Conservation (phyloP, 2,329 filamentous ascomycete genomes). For the Fusarium sp. region DNA sequence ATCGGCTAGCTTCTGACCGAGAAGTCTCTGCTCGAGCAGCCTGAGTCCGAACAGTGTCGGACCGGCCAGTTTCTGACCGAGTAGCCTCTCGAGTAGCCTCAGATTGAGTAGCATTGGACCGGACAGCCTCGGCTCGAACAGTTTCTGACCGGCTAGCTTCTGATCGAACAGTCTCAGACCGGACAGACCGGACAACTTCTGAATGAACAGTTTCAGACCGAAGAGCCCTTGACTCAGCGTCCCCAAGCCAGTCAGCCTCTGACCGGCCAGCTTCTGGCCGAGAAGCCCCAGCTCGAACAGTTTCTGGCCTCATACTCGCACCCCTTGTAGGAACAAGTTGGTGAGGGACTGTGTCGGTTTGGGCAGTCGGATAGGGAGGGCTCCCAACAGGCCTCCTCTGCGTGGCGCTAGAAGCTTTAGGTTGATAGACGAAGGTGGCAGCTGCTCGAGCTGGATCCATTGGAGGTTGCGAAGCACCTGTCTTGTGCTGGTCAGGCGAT, state of each 20-base stretch:
- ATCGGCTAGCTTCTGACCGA: not conserved
- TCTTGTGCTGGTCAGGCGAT: not conserved
- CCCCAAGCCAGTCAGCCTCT: no score
- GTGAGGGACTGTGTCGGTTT: not conserved
- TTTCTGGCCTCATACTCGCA: not conserved
- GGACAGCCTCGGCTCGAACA: no score
- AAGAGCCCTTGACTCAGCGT: no score
- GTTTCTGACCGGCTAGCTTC: not conserved
- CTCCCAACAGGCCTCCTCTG: not conserved
- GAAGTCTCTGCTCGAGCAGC: not conserved
- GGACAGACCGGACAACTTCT: not conserved
- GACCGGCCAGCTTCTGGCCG: not conserved
- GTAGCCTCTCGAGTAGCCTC: not conserved
- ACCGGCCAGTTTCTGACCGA: not conserved
- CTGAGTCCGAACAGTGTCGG: not conserved
- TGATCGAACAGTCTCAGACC: not conserved
- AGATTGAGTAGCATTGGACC: not conserved
- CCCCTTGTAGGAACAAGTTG: not conserved
- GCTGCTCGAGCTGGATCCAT: not conserved
- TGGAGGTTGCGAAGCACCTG: not conserved
- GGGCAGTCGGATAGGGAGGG: not conserved
- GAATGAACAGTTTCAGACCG: not conserved
- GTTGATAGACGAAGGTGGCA: not conserved
- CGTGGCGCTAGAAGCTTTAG: not conserved
- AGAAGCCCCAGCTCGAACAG: not conserved